Evolutionary conservation across 129 eudicot genomes (phyloP), one percentile per base, ranked within the genome.

Genomic region (Deinandra increscens): DNA sequence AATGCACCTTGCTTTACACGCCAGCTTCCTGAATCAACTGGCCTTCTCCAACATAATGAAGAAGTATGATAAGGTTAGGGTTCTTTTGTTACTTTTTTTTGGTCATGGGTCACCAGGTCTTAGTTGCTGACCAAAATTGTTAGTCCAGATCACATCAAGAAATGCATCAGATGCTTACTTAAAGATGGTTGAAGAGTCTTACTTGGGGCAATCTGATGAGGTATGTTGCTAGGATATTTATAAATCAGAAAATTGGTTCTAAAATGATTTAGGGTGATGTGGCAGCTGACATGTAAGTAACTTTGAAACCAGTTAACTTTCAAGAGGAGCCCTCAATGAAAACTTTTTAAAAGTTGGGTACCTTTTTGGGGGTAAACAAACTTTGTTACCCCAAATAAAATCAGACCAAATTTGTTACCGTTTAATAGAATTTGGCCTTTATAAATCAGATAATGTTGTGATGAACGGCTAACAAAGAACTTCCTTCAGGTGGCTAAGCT

Each of bases 121-220:
- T 10, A 1, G 17, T 20, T 37, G 63, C 9, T 42, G 29, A 50
- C 19, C 55, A 34, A 53, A 33, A 17, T 64, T 50, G 31, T 59
- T 71, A 26, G 2, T 63, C 19, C 77, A 84, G 89, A 79, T 79
- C 19, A 71, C 86, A 48, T 79, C 84, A 36, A 81, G 84, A 69
- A 71, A 41, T 19, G 84, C 82, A 14, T 79, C 86, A 10, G 64
- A 58, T 58, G 64, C 64, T 58, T 58, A 58, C 41, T 13, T 58
- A 6, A 7, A 58, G 39, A 84, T 76, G 84, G 82, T 84, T 4
- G 90, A 84, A 54, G 81, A 79, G 26, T 84, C 86, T 60, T 84
- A 79, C 45, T 69, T 85, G 9, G 78, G 84, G 50, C 69, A 75
- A 76, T 81, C 84, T 22, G 82, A 85, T 69, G 90, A 81, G 90